Base-by-base conservation (phyloP, 2,329 filamentous ascomycete species). In the Paracoccidioides brasiliensis region DNA sequence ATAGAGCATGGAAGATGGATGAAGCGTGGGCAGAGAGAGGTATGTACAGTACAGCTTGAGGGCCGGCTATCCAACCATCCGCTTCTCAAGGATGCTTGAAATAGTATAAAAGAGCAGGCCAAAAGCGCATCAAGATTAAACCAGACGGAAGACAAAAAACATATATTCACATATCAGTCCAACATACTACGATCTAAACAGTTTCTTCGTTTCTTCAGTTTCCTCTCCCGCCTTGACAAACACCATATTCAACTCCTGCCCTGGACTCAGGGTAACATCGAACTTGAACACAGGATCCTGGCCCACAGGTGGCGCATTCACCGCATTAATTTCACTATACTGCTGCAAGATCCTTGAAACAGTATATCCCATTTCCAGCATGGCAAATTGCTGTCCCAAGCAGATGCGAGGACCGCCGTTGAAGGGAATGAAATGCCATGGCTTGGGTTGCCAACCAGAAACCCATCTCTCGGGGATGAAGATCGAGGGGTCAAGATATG, bases 381-480 rank as follows among this genome's bases (percentile, higher is more conserved):
- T 74, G 3, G 79, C 79, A 67, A 82, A 81, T 57, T 81, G 79
- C 67, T 81, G 79, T 1, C 79, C 79, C 38, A 81, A 76, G 58
- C 79, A 81, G 51, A 79, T 78, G 9, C 76, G 65, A 1, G 77
- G 76, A 0, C 76, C 77, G 1, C 76, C 76, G 54, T 78, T 78
- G 56, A 80, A 79, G 0, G 78, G 78, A 46, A 78, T 74, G 55
- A 77, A 80, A n/a, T 76, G 72, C 75, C 77, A 79, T 1, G 76
- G 73, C 61, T 71, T 74, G 0, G 77, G 77, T 50, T 72, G 72
- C 77, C 77, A 79, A 22, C 64, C 65, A 22, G 74, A 74, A 9
- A 64, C 57, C 77, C 77, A 80, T 7, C 77, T 69, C 57, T 79
- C 76, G 0, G 77, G 77, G 55, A 73, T 72, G 68, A 75, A 80